Evolutionary conservation across 257 asterid genomes (phyloP), one percentile per base, ranked within the genome.

Genomic region (Salvia rosmarinus): DNA sequence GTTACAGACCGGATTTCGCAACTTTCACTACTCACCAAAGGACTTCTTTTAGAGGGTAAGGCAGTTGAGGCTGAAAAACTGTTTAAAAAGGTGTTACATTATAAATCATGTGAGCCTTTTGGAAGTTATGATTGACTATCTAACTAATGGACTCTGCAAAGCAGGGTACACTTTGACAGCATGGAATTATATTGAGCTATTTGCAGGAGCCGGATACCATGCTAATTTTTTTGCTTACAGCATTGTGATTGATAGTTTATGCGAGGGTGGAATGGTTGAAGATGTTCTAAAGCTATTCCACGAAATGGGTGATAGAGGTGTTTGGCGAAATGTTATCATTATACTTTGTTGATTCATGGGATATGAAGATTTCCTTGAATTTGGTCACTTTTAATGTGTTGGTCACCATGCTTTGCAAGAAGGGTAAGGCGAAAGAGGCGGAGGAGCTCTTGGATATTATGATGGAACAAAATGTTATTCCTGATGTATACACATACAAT

Each of bases 401-500:
- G 37, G 8, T 63, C 6, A 25, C 11, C 49, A 12, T 35, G n/a
- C 46, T 61, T 9, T 61, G 49, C 67, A 35, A 61, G 67, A 61
- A 61, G 17, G 32, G 49, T 2, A 37, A n/a, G 67, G 47, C 37
- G 49, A 37, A 61, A 37, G 32, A 61, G 47, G 67, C 32, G 10
- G 67, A 35, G 46, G 50, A n/a, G 8, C 28, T 61, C 4, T 6
- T 61, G 16, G 49, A 37, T 9, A 35, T 35, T n/a, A 32, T 59
- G 46, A 7, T 13, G 43, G 7, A 34, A 30, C 65, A 59, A 12
- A 34, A 34, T 30, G 21, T 59, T 14, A n/a, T 1, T 35, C 71
- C 71, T 21, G 32, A 63, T 63, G 17, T 35, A 10, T 12, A 21
- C 77, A 63, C 71, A 2, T 73, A 21, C 35, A 23, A 1, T 37